These are phyloP conservation scores for Rutstroemia sydowiana DNA, from an alignment of 2,329 filamentous ascomycete species.

Conservation along the genomic window DNA sequence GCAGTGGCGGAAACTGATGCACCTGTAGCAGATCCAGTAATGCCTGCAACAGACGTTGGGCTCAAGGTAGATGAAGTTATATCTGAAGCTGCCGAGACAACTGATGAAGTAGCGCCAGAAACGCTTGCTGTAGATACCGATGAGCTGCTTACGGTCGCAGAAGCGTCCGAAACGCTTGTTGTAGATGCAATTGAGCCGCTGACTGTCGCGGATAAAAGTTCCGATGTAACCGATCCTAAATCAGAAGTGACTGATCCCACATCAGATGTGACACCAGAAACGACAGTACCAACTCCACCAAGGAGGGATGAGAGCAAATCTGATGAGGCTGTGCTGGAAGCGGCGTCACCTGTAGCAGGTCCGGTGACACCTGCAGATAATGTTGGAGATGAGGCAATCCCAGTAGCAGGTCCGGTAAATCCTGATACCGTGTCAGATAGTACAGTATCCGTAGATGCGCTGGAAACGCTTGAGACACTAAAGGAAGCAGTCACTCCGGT, in stretches of 20 bases:
- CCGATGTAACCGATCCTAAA: not conserved
- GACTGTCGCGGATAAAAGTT: conserved; percentile 7
- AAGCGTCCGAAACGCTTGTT: not conserved
- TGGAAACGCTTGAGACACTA: too few species aligned
- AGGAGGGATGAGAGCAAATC: conserved; percentile 2
- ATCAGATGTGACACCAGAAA: conserved; percentile 2
- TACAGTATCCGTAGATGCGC: too few species aligned
- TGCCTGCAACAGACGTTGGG: too few species aligned
- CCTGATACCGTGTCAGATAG: too few species aligned
- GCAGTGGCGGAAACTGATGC: not conserved
- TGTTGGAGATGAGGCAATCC: not conserved
- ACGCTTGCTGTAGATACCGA: not conserved
- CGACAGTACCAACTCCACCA: not conserved
- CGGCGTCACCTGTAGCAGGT: not conserved
- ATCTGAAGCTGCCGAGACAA: not conserved
- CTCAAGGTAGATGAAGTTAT: not conserved
- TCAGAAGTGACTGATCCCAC: not conserved
- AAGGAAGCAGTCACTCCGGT: too few species aligned
- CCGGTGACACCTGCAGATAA: not conserved
- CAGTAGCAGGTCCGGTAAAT: not conserved
- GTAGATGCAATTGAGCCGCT: conserved; percentile 3
- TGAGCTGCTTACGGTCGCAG: not conserved
- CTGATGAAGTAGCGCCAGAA: not conserved
- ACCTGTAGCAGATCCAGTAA: not conserved
- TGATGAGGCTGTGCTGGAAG: not conserved